A percentile compares a stretch with the other conserved stretches of the same genome.
Conservation (phyloP, 2,329 filamentous ascomycete genomes). For the Sphaerostilbella broomeana region DNA sequence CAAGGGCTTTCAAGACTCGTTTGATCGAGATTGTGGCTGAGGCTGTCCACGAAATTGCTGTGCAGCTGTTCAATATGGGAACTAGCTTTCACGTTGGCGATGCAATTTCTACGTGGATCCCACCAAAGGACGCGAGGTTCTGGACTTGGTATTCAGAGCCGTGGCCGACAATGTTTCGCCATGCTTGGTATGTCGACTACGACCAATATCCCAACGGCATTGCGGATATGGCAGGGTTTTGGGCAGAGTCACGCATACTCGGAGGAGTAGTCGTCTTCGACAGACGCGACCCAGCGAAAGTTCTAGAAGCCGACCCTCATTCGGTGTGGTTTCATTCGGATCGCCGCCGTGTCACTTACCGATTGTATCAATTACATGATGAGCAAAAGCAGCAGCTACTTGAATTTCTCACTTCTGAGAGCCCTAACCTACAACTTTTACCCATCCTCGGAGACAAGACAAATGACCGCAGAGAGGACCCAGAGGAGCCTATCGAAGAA, state of each 20-base stretch:
- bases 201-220: constrained; percentile 21
- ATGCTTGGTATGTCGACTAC: constrained; percentile 18
- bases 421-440: neutral
- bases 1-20: constrained; percentile 21
- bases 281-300: constrained; percentile 7
- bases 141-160: neutral
- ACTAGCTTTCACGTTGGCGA: constrained; percentile 20
- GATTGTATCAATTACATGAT: constrained; percentile 20
- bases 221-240: constrained; percentile 19
- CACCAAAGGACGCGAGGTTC: constrained; percentile 11
- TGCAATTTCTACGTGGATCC: constrained; percentile 17
- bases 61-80: constrained; percentile 18
- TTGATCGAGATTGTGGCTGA: constrained; percentile 27
- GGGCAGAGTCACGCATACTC: constrained; percentile 23
- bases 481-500: constrained; percentile 12
- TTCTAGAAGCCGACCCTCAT: constrained; percentile 4
- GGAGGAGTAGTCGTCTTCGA: constrained; percentile 26
- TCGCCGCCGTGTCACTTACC: constrained; percentile 16
- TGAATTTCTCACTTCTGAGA: constrained; percentile 14
- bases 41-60: constrained; percentile 25
- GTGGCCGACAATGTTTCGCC: constrained; percentile 22
- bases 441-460: constrained; percentile 7
- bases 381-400: constrained; percentile 19
- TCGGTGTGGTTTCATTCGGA: constrained; percentile 20
- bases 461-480: constrained; percentile 9